Percentiles rank a stretch among this genome's conserved stretches.
Evolutionary conservation across 2,329 filamentous ascomycete species (phyloP).

Genomic region (Penicillium polonicum): DNA sequence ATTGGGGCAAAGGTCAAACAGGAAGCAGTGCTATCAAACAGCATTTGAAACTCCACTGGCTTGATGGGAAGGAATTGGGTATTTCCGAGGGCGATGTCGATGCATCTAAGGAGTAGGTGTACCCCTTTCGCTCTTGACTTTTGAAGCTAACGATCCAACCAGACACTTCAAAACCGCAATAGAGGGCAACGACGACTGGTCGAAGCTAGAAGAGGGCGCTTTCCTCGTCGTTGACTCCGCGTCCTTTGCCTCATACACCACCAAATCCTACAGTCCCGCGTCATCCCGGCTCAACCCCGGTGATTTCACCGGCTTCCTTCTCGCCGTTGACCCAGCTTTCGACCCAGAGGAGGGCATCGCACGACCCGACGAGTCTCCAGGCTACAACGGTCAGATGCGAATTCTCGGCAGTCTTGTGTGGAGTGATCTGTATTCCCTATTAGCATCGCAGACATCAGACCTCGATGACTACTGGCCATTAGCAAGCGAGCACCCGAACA

Average conservation of each 20-base stretch:
- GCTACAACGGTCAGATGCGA: constrained; percentile 28
- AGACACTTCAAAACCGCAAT: constrained; percentile 15
- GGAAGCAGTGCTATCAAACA: constrained; percentile 22
- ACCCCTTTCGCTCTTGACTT: not conserved
- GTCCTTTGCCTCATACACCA: constrained; percentile 19
- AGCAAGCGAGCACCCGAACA: constrained; percentile 29
- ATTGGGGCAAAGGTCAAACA: constrained; percentile 26
- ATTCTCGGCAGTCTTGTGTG: constrained; percentile 32
- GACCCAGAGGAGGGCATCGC: constrained; percentile 9
- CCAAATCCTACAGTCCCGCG: constrained; percentile 8
- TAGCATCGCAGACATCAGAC: constrained; percentile 12
- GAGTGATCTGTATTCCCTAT: constrained; percentile 28
- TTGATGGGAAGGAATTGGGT: constrained; percentile 23
- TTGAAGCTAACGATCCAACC: not conserved
- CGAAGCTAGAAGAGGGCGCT: not conserved
- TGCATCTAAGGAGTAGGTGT: constrained; percentile 12
- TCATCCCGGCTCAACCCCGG: constrained; percentile 11
- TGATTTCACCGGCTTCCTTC: constrained; percentile 23
- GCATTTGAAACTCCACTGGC: constrained; percentile 27
- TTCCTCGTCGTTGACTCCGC: constrained; percentile 22
- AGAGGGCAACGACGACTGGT: not conserved
- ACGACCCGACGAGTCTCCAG: constrained; percentile 20
- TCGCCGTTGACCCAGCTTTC: constrained; percentile 26
- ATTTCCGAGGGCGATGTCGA: constrained; percentile 18
- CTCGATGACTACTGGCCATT: constrained; percentile 30